Conservation (phyloP, 768 basidiomycete species). For the Trametes punicea region DNA sequence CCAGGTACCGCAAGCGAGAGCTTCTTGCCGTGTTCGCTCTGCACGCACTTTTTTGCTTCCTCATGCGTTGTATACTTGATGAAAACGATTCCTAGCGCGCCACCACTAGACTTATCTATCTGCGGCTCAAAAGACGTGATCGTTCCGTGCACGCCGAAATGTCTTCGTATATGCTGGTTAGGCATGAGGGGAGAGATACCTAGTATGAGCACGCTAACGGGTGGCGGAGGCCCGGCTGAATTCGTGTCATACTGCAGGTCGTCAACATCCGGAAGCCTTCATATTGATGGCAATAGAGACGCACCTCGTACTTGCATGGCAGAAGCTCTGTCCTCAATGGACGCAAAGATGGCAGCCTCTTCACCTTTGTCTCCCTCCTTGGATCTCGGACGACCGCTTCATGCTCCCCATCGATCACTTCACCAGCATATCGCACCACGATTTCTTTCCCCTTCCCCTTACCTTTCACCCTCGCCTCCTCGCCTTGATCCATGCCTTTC, state of each 20-base stretch:
- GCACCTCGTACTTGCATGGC: slow-evolving; percentile 55
- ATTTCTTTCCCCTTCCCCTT: slow-evolving; percentile 65
- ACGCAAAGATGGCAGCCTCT: slow-evolving; percentile 27
- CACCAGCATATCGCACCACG: slow-evolving; percentile 52
- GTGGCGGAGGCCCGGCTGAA: slow-evolving; percentile 70
- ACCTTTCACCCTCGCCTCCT: slow-evolving; percentile 48
- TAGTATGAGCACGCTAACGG: slow-evolving; percentile 68
- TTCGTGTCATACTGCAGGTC: slow-evolving; percentile 65
- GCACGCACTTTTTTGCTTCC: slow-evolving; percentile 66
- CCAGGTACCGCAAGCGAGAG: slow-evolving; percentile 38
- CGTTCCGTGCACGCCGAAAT: slow-evolving; percentile 61
- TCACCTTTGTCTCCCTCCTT: slow-evolving; percentile 41
- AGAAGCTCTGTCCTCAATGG: slow-evolving; percentile 40
- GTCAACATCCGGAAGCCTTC: neutral
- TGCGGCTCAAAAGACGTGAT: slow-evolving; percentile 71
- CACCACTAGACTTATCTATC: slow-evolving; percentile 76
- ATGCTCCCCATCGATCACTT: slow-evolving; percentile 44
- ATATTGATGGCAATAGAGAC: slow-evolving; percentile 21
- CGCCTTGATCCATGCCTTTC: slow-evolving; percentile 24
- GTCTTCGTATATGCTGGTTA: slow-evolving; percentile 56
- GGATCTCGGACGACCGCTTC: slow-evolving; percentile 51
- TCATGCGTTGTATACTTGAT: slow-evolving; percentile 64
- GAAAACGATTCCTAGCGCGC: slow-evolving; percentile 76
- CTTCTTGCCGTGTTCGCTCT: slow-evolving; percentile 62
- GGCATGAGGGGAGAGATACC: slow-evolving; percentile 72